Evolutionary conservation across 805 yeast species (phyloP).

Genomic region (Zygoascus flipseniorum): DNA sequence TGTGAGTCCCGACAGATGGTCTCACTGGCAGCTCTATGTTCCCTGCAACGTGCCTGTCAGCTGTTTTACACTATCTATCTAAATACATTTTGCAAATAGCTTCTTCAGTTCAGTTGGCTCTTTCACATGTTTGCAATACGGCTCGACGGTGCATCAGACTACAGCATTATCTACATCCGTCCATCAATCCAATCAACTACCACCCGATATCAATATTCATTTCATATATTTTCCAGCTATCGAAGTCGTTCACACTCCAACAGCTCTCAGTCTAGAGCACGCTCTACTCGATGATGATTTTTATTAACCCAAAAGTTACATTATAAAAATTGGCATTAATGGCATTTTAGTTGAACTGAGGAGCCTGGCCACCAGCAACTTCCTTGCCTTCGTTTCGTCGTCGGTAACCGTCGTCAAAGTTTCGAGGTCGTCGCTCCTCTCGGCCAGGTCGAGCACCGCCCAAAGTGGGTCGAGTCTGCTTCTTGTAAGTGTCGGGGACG

Average conservation of each 20-base stretch:
- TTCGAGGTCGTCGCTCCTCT: constrained; percentile 44
- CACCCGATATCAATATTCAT: neutral
- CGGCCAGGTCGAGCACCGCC: constrained; percentile 28
- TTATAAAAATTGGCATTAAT: neutral
- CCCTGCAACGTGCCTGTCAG: too few species aligned
- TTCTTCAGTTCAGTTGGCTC: too few species aligned
- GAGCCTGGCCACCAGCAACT: constrained; percentile 28
- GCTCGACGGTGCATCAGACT: too few species aligned
- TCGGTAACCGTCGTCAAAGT: constrained; percentile 50
- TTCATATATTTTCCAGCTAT: neutral
- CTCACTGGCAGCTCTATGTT: too few species aligned
- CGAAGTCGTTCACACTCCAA: neutral
- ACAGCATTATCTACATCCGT: too few species aligned
- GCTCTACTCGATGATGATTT: neutral
- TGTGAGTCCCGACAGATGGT: too few species aligned
- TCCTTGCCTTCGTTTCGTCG: constrained; percentile 49
- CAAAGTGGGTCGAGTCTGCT: constrained; percentile 78
- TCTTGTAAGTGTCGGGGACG: constrained; percentile 97
- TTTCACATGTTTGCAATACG: too few species aligned
- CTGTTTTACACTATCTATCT: too few species aligned
- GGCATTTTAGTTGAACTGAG: constrained; percentile 28
- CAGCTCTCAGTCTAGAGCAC: neutral
- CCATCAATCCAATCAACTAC: too few species aligned
- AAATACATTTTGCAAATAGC: too few species aligned
- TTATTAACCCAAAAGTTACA: neutral